phyloP scores from a whole-genome alignment of 192 early-diverging fungal genomes.

The Rhizophagus clarus region DNA sequence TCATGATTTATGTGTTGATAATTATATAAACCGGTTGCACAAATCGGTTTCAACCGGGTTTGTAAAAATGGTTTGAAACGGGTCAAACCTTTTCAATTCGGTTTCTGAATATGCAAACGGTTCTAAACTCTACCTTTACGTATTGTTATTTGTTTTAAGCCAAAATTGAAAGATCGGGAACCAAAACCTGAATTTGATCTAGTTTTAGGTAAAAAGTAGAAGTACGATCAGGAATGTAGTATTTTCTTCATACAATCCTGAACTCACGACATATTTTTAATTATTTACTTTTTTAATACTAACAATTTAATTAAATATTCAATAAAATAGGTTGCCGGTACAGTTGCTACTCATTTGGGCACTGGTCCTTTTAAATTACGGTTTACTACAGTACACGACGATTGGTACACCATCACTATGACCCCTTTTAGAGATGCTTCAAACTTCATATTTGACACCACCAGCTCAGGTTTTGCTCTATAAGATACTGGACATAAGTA shows the following conservation, averaged over 20 bases:
- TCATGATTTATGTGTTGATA: no score
- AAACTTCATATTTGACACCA: constrained; percentile 28
- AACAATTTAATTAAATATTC: constrained; percentile 28
- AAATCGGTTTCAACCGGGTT: no score
- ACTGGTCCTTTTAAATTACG: constrained; percentile 75
- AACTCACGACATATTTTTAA: no score
- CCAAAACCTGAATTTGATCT: constrained; percentile 46
- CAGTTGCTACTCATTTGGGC: constrained; percentile 64
- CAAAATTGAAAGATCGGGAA: constrained; percentile 31
- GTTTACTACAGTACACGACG: constrained; percentile 55
- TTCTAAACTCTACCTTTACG: no score
- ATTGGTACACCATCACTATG: constrained; percentile 33
- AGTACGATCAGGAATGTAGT: no score
- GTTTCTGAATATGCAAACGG: no score
- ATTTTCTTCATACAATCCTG: no score
- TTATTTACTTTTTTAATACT: no score
- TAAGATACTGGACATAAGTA: constrained; percentile 80
- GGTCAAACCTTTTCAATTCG: no score
- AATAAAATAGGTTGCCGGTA: constrained; percentile 57
- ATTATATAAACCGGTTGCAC: no score
- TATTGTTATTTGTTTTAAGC: constrained; percentile 45
- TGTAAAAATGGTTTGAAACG: no score
- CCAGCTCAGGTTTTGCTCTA: constrained; percentile 66
- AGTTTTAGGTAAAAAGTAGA: constrained; percentile 58
- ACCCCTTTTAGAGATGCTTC: constrained; percentile 45